Evolutionary conservation across 2,329 filamentous ascomycete species (phyloP), one percentile per base, ranked within the genome.

Genomic region (Ascochyta koolunga): DNA sequence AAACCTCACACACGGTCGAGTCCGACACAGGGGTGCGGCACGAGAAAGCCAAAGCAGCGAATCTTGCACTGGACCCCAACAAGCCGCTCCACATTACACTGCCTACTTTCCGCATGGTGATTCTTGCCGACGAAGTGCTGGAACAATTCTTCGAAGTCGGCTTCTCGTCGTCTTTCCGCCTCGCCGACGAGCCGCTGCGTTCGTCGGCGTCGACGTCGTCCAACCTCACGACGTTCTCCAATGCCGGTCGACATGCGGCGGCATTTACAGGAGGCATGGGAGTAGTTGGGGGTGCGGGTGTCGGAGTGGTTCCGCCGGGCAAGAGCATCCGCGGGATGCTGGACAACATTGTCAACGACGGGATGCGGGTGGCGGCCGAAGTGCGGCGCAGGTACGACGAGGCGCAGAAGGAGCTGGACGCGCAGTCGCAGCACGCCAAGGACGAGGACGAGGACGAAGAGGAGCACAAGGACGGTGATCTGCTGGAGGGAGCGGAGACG

Each of bases 61-160:
- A 99, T 70, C 86, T 88, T 8, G 95, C 95, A 0, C 83, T 99
- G 4, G 93, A 99, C 71, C 95, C 95, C 2, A 88, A 91, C 22
- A 93, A 96, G 60, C 95, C 95, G 6, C 83, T 99, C 0, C 90
- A 97, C 72, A 97, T 99, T 69, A 98, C 95, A 0, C 83, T 99
- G 1, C 95, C 95, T 1, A 99, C 95, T 0, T 99, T 99, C 83
- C 89, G 95, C 61, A 99, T 99, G 95, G 92, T 99, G 3, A 90
- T 99, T 9, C 85, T 99, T 7, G 95, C 95, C 37, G 95, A 99
- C 69, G 95, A 99, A 74, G 83, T 96, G 0, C 85, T 99, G 5
- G 93, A 99, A 69, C 90, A 96, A 64, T 99, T 99, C 77, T 99
- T 99, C 72, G 95, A 99, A 77, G 90, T 91, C 0, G 96, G 92